Base-by-base conservation (phyloP, 2,329 filamentous ascomycete species). In the Epichloe coenophiala region DNA sequence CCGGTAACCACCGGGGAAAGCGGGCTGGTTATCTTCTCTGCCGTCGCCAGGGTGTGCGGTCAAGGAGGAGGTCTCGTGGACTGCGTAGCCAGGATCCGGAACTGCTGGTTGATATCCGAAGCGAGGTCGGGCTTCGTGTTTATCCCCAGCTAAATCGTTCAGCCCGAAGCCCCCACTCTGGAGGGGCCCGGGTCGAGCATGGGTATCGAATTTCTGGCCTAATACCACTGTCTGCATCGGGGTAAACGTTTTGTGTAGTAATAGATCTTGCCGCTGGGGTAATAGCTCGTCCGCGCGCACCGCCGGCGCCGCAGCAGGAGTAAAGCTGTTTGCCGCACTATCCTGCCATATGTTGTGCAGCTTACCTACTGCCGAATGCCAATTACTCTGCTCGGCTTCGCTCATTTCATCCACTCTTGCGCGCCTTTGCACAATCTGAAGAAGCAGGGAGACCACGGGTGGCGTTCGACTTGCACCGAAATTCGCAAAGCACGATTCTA, bases 401-500 rank as follows among this genome's bases (percentile, higher is more conserved):
- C 60, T 61, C 56, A 68, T 60, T 7, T 42, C 42, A 23, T 56
- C 58, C 17, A 57, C 54, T 50, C 62, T 60, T 2, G 61, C 59
- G 19, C 63, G 59, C 11, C 54, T 58, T n/a, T 64, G 61, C 15
- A 67, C 61, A 51, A 68, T 63, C n/a, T 62, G 59, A 54, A 70
- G 61, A 41, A 68, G 55, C 31, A 53, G 48, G 45, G 57, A 61
- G 13, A 63, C 57, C 31, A 69, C 48, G 5, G 66, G 66, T 3
- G 67, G 65, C 27, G 62, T 65, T 6, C 65, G 64, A 4, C 58
- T 55, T 3, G 59, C 53, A 1, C 67, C 67, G 50, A 69, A 67
- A 5, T 57, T 58, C 33, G 59, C 55, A 15, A 63, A 40, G n/a
- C 60, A 63, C 9, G 61, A 58, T 31, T 68, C 65, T 2, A 68